A percentile compares a stretch with the other conserved stretches of the same genome.
phyloP scores from a whole-genome alignment of 495 filamentous ascomycete genomes.

The Elaphomyces granulatus region DNA sequence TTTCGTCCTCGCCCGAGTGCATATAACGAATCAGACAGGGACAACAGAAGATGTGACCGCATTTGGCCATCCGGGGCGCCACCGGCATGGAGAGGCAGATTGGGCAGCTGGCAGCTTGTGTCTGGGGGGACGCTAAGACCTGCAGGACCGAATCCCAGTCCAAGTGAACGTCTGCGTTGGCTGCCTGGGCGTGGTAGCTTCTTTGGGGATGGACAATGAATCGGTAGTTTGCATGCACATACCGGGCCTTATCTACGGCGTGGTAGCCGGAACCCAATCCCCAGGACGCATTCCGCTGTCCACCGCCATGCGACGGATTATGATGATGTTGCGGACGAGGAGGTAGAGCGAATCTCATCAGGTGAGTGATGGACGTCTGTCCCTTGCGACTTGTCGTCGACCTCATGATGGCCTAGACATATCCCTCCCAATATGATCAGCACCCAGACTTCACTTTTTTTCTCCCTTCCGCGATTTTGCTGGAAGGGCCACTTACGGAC shows the following conservation, averaged over 20 bases:
- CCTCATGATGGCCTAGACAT: constrained; percentile 61
- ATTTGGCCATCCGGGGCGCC: constrained; percentile 92
- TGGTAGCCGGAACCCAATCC: constrained; percentile 86
- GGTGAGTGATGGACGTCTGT: constrained; percentile 90
- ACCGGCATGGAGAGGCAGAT: constrained; percentile 87
- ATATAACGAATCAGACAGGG: constrained; percentile 92
- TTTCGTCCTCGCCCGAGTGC: constrained; percentile 63
- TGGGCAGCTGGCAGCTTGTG: constrained; percentile 76
- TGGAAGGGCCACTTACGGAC: constrained; percentile 39
- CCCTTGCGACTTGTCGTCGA: constrained; percentile 76
- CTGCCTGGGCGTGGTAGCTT: constrained; percentile 63
- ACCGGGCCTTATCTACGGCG: constrained; percentile 81
- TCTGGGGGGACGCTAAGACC: constrained; percentile 77
- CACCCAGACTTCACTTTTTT: too few species aligned
- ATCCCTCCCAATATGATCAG: too few species aligned
- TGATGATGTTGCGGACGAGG: constrained; percentile 55
- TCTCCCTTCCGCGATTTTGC: too few species aligned
- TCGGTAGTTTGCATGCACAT: constrained; percentile 93
- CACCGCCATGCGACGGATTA: constrained; percentile 38
- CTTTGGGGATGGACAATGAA: constrained; percentile 82
- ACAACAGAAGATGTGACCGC: constrained; percentile 93
- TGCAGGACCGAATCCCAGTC: constrained; percentile 88
- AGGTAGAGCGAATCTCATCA: constrained; percentile 82
- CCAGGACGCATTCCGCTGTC: constrained; percentile 59
- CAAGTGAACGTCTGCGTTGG: constrained; percentile 78